phyloP scores from a whole-genome alignment of 139 green algal genomes.

The Gonium pectorale region DNA sequence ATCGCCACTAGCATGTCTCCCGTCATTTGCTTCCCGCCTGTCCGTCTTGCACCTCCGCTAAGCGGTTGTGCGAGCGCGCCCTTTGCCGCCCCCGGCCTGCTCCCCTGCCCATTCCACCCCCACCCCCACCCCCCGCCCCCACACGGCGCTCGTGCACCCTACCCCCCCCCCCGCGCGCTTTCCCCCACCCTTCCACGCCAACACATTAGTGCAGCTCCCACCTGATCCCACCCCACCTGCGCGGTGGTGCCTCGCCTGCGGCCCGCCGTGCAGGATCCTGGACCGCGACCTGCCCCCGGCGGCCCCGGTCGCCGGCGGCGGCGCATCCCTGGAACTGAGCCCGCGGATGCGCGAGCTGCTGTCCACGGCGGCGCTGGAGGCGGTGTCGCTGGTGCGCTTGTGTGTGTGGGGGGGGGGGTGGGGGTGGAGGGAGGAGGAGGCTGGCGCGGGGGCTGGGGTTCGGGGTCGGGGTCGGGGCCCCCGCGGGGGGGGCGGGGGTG shows the following conservation, averaged over 20 bases:
- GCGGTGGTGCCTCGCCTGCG: not conserved
- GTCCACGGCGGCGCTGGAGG: not conserved
- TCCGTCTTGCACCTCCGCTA: too few relatives aligned
- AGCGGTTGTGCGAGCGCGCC: too few relatives aligned
- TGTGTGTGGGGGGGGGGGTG: not conserved
- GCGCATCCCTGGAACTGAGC: too few relatives aligned
- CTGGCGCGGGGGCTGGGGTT: not conserved
- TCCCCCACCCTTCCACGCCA: too few relatives aligned
- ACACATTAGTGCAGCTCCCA: too few relatives aligned
- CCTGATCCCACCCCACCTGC: not conserved
- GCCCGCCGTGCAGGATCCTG: not conserved
- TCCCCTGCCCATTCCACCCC: not conserved
- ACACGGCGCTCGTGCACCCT: not conserved
- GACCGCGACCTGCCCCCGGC: constrained; percentile 9
- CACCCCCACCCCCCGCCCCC: not conserved
- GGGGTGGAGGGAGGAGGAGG: not conserved
- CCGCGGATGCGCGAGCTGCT: not conserved
- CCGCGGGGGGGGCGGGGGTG: too few relatives aligned
- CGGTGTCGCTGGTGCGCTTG: not conserved
- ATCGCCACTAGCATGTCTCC: too few relatives aligned
- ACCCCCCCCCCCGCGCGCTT: too few relatives aligned
- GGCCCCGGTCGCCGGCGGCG: not conserved
- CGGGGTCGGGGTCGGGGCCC: not conserved
- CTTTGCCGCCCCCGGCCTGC: too few relatives aligned
- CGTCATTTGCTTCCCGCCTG: too few relatives aligned